Percentiles rank a stretch among this genome's conserved stretches.
Evolutionary conservation across 208 protist species (phyloP).

Genomic region (Entamoeba nuttalli): DNA sequence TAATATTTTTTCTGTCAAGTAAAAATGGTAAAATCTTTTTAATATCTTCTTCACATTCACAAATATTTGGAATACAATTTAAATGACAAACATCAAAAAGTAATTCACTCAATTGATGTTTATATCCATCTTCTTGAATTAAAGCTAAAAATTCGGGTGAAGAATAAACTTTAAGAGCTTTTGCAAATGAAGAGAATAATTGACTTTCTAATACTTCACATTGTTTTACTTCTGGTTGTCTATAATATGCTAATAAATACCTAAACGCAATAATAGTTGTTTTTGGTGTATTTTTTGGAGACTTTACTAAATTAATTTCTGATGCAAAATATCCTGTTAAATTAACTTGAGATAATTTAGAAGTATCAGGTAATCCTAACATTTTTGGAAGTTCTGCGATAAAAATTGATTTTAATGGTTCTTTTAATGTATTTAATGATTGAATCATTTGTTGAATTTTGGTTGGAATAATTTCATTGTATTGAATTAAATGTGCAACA

Average conservation of each 20-base stretch:
- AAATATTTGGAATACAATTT: background rate
- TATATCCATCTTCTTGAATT: background rate
- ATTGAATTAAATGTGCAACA: background rate
- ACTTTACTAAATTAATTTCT: background rate
- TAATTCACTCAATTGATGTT: background rate
- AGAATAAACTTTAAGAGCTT: background rate
- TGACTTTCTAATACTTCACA: background rate
- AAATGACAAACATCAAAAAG: background rate
- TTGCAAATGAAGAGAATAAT: background rate
- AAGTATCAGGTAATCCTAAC: background rate
- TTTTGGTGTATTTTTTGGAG: background rate
- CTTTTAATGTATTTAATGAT: background rate
- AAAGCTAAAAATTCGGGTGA: background rate
- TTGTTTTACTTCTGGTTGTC: background rate
- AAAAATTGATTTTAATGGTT: background rate
- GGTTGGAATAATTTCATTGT: background rate
- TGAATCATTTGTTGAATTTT: background rate
- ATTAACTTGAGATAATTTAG: background rate
- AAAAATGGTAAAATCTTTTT: background rate
- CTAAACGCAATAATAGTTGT: background rate
- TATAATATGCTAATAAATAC: background rate
- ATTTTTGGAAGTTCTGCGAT: background rate
- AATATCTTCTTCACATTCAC: background rate
- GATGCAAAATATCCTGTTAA: background rate
- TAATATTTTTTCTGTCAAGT: background rate